phyloP scores from a whole-genome alignment of 768 basidiomycete species.

The Serendipita vermifera region DNA sequence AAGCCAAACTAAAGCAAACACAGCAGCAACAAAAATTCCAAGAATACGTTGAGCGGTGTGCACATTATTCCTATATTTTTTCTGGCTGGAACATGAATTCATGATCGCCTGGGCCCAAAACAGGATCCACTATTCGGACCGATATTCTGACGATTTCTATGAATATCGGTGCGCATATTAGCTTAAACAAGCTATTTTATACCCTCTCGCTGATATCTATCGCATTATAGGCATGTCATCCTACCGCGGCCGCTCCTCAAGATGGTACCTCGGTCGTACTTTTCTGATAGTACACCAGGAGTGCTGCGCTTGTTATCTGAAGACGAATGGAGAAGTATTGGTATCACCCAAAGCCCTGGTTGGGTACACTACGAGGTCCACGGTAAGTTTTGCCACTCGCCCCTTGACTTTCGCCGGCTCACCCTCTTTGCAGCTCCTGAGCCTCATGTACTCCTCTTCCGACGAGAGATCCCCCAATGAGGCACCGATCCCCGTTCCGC shows the following conservation, averaged over 20 bases:
- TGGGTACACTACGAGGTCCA: constrained; percentile 99
- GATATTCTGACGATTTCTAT: constrained; percentile 81
- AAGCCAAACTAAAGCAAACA: background rate
- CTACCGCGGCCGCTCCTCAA: constrained; percentile 90
- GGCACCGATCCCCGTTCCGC: no score
- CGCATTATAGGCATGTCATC: constrained; percentile 72
- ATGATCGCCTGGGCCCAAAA: background rate
- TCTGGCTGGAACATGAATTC: no score
- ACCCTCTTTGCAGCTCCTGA: constrained; percentile 53
- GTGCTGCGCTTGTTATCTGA: constrained; percentile 73
- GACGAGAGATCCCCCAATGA: constrained; percentile 37
- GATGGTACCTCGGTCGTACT: constrained; percentile 78
- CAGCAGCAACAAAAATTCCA: constrained; percentile 6
- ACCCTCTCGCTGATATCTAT: background rate
- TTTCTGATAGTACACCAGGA: constrained; percentile 33
- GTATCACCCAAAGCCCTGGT: constrained; percentile 88
- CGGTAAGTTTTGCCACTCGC: constrained; percentile 32
- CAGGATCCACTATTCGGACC: constrained; percentile 84
- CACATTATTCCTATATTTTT: no score
- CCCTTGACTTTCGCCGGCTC: constrained; percentile 9
- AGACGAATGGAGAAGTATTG: constrained; percentile 90
- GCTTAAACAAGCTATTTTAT: background rate
- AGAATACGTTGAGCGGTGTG: constrained; percentile 1
- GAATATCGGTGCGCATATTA: constrained; percentile 45
- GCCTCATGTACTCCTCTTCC: constrained; percentile 88